Evolutionary conservation across 2,329 filamentous ascomycete genomes (phyloP).

Genomic region (Claviceps sp.): DNA sequence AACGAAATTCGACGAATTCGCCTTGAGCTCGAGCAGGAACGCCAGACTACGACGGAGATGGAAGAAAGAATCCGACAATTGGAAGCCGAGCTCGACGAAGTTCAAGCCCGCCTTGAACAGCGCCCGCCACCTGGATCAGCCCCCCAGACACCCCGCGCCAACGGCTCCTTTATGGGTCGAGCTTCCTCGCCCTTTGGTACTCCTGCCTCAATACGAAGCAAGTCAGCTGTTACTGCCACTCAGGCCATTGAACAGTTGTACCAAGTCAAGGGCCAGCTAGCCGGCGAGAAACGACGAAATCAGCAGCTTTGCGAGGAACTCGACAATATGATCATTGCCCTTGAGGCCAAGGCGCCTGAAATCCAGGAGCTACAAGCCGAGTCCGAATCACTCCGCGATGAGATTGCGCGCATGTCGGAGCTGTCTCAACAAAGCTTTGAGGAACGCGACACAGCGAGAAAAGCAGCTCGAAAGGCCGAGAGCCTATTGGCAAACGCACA

Average conservation of each 20-base stretch:
- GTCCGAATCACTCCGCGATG: conserved; percentile 63
- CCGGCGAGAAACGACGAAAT: conserved; percentile 59
- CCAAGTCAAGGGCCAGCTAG: conserved; percentile 58
- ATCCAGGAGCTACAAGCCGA: conserved; percentile 75
- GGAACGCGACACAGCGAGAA: conserved; percentile 66
- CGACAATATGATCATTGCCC: conserved; percentile 71
- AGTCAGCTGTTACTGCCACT: conserved; percentile 43
- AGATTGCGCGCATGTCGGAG: conserved; percentile 73
- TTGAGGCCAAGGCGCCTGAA: conserved; percentile 79
- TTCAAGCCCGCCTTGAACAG: conserved; percentile 35
- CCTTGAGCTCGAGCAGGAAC: conserved; percentile 43
- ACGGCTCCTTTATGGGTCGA: conserved; percentile 39
- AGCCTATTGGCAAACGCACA: conserved; percentile 50
- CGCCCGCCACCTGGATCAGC: conserved; percentile 30
- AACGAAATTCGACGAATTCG: conserved; percentile 42
- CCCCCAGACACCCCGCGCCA: conserved; percentile 47
- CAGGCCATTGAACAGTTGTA: conserved; percentile 52
- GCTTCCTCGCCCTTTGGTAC: conserved; percentile 50
- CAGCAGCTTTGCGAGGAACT: conserved; percentile 63
- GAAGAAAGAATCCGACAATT: conserved; percentile 37
- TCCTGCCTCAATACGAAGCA: conserved; percentile 42
- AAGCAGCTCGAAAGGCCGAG: conserved; percentile 66
- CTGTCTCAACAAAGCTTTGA: conserved; percentile 70
- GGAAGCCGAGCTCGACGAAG: conserved; percentile 39
- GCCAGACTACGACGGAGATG: conserved; percentile 29